A percentile compares a stretch with the other conserved stretches of the same genome.
Conservation (phyloP, 208 protist species). For the Leishmania tarentolae region DNA sequence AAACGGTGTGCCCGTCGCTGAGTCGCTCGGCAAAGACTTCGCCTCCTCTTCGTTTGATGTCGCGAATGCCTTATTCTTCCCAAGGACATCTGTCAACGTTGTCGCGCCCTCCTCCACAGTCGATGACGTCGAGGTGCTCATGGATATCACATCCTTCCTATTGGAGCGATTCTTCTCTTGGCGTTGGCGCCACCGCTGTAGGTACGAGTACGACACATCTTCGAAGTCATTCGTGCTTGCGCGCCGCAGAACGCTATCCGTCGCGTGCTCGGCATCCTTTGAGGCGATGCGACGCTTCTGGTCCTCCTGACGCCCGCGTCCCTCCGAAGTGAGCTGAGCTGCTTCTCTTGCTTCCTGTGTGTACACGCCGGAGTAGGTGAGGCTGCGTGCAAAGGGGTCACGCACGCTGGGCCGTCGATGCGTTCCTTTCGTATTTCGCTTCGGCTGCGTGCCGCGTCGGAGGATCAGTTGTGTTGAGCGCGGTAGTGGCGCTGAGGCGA, state of each 20-base stretch:
- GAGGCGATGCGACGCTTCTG: not conserved
- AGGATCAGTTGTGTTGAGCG: not conserved
- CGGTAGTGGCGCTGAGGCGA: not conserved
- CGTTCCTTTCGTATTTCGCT: not conserved
- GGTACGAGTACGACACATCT: constrained; percentile 16
- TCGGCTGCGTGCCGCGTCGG: not conserved
- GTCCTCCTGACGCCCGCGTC: not conserved
- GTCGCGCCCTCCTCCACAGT: not conserved
- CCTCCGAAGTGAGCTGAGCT: not conserved
- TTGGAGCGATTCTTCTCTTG: constrained; percentile 10
- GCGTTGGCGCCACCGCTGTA: constrained; percentile 25
- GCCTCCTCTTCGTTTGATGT: not conserved
- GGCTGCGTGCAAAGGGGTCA: not conserved
- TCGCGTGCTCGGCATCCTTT: not conserved
- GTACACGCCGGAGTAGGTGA: not conserved
- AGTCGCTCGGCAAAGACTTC: not conserved
- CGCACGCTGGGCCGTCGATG: not conserved
- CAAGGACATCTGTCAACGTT: not conserved
- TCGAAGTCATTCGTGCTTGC: not conserved
- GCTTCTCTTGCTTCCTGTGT: not conserved
- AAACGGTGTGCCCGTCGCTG: not conserved
- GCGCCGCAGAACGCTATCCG: not conserved
- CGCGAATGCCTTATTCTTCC: not conserved
- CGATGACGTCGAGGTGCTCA: not conserved
- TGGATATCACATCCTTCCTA: not conserved